Conservation (phyloP, 768 basidiomycete species). For the Calocybe gangraenosa region DNA sequence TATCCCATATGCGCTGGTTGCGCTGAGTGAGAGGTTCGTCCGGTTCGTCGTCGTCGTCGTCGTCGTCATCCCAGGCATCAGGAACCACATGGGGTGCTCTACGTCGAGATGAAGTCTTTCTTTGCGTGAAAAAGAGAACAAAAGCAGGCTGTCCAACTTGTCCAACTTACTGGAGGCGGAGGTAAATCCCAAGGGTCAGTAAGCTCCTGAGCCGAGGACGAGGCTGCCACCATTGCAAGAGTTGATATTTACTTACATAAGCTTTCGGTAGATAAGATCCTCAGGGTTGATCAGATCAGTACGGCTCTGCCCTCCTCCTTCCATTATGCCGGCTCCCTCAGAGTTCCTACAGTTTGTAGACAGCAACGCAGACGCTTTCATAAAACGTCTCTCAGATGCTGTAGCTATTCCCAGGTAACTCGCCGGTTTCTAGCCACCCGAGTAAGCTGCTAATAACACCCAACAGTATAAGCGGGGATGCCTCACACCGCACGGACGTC, state of each 20-base stretch:
- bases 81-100: slow-evolving; percentile 11
- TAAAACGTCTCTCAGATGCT: slow-evolving; percentile 73
- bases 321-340: slow-evolving; percentile 43
- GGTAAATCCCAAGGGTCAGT: slow-evolving; percentile 20
- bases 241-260: slow-evolving; percentile 5
- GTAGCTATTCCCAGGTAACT: slow-evolving; percentile 76
- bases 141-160: neutral
- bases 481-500: slow-evolving; percentile 68
- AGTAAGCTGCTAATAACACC: neutral
- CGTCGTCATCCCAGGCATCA: slow-evolving; percentile 29
- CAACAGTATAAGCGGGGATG: slow-evolving; percentile 66
- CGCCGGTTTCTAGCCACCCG: neutral
- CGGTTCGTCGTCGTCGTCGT: slow-evolving; percentile 19
- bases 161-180: slow-evolving; percentile 13
- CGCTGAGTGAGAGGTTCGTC: slow-evolving; percentile 25
- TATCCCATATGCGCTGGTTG: slow-evolving; percentile 59
- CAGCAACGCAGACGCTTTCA: slow-evolving; percentile 65
- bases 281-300: no score
- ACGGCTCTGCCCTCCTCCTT: neutral
- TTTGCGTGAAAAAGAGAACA: neutral
- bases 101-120: slow-evolving; percentile 12
- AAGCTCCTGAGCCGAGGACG: slow-evolving; percentile 14
- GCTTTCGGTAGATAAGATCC: slow-evolving; percentile 15
- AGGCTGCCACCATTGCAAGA: slow-evolving; percentile 12
- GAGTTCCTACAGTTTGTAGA: slow-evolving; percentile 58